phyloP scores from a whole-genome alignment of 1,284 basidiomycete genomes.

The Anthracocystis panici-leucophaei region DNA sequence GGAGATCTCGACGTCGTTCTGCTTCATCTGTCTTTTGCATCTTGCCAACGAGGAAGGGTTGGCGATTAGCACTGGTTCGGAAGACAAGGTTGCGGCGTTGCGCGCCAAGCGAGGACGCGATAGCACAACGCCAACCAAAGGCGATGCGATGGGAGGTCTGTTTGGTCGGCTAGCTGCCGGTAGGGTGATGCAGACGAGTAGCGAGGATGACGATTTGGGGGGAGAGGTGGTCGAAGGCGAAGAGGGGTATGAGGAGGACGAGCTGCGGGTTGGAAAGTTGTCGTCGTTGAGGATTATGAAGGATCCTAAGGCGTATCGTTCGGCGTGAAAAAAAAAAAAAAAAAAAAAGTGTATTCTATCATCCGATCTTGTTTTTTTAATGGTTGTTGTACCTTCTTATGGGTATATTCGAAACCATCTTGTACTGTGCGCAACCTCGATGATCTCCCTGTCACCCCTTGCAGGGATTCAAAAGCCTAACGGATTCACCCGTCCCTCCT shows the following conservation, averaged over 20 bases:
- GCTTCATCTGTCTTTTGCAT: slow-evolving; percentile 96
- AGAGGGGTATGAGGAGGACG: slow-evolving; percentile 50
- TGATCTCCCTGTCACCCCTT: not conserved
- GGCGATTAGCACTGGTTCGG: slow-evolving; percentile 53
- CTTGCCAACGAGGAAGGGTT: slow-evolving; percentile 95
- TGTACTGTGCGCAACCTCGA: too few species aligned
- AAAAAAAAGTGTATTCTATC: slow-evolving; percentile 11
- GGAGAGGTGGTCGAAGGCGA: slow-evolving; percentile 41
- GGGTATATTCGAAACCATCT: too few species aligned
- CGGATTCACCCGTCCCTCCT: slow-evolving; percentile 23
- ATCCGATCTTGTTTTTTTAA: not conserved
- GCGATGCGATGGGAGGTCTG: slow-evolving; percentile 13
- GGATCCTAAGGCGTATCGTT: slow-evolving; percentile 61
- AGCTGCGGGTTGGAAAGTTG: slow-evolving; percentile 52
- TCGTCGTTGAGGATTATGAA: slow-evolving; percentile 57
- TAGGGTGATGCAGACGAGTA: slow-evolving; percentile 61
- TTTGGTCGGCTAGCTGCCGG: slow-evolving; percentile 31
- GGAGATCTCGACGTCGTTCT: slow-evolving; percentile 98
- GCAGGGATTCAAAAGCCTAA: slow-evolving; percentile 16
- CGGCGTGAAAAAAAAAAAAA: slow-evolving; percentile 21
- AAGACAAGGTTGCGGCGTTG: slow-evolving; percentile 41
- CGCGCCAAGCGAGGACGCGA: slow-evolving; percentile 43
- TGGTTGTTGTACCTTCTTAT: not conserved
- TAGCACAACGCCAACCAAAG: slow-evolving; percentile 40
- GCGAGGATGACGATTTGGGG: slow-evolving; percentile 70